Evolutionary conservation across 2,329 filamentous ascomycete genomes (phyloP).

Genomic region (Exophiala lecanii-corni): DNA sequence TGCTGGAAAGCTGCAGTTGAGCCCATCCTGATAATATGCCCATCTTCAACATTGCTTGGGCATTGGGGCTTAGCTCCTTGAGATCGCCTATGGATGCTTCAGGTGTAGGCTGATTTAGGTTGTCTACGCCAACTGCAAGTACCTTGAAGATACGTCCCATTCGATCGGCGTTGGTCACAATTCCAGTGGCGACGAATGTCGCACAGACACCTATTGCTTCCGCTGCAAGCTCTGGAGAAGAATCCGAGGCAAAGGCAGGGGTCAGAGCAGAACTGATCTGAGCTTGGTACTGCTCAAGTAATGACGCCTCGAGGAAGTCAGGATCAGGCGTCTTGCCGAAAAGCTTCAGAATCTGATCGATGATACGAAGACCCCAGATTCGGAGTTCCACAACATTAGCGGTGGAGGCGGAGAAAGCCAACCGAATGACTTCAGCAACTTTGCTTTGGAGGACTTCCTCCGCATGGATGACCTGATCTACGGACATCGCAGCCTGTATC

Average conservation of each 20-base stretch:
- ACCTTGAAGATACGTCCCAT: constrained; percentile 98
- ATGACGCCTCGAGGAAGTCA: constrained; percentile 93
- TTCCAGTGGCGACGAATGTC: constrained; percentile 95
- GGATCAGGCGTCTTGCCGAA: constrained; percentile 95
- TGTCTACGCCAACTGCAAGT: constrained; percentile 82
- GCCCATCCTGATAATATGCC: constrained; percentile 96
- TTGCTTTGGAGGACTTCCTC: constrained; percentile 74
- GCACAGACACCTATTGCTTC: constrained; percentile 97
- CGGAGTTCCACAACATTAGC: constrained; percentile 85
- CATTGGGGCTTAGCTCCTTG: constrained; percentile 88
- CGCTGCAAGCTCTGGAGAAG: constrained; percentile 88
- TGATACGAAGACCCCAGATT: constrained; percentile 87
- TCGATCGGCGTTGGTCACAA: constrained; percentile 94
- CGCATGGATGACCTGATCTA: constrained; percentile 72
- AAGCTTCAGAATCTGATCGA: constrained; percentile 84
- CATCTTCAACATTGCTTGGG: constrained; percentile 98
- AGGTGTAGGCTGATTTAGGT: constrained; percentile 51
- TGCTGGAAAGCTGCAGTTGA: constrained; percentile 89
- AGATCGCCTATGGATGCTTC: constrained; percentile 70
- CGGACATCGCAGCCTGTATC: constrained; percentile 71
- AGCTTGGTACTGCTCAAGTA: constrained; percentile 96
- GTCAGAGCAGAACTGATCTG: constrained; percentile 96
- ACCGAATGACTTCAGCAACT: constrained; percentile 88
- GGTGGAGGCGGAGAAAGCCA: constrained; percentile 96
- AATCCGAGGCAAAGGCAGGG: constrained; percentile 91